These are phyloP conservation scores for Parietaria judaica DNA, from an alignment of 306 rosid species.

Conservation along the genomic window DNA sequence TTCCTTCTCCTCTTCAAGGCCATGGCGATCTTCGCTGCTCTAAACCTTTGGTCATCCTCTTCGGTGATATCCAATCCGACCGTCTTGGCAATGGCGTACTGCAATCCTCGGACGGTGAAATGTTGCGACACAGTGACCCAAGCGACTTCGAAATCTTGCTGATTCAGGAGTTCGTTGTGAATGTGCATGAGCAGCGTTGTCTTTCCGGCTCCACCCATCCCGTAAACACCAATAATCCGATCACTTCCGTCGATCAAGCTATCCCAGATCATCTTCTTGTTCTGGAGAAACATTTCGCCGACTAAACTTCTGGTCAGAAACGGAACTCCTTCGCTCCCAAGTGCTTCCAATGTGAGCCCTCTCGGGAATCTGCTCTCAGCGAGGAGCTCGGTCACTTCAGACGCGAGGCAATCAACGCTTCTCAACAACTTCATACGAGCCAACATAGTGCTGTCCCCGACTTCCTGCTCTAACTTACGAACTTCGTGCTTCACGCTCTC, in stretches of 20 bases:
- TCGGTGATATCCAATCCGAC: conserved; percentile 12
- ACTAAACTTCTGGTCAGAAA: conserved; percentile 14
- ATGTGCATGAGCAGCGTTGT: too few relatives aligned
- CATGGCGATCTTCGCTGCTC: conserved; percentile 10
- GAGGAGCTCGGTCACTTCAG: conserved; percentile 14
- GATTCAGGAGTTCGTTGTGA: too few relatives aligned
- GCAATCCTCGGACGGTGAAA: conserved; percentile 9
- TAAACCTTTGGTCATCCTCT: conserved; percentile 15
- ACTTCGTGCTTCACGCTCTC: conserved; percentile 15
- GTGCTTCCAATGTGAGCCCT: conserved; percentile 3
- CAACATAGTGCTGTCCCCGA: conserved; percentile 5
- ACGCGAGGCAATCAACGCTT: conserved; percentile 4
- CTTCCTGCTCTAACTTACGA: conserved; percentile 1
- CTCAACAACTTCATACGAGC: background rate
- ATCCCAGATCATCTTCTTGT: too few relatives aligned
- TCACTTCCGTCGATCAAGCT: too few relatives aligned
- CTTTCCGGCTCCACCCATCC: conserved; percentile 31
- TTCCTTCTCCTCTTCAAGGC: background rate
- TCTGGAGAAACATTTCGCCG: conserved; percentile 1
- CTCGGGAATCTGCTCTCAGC: conserved; percentile 15
- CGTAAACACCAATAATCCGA: background rate
- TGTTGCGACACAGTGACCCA: conserved; percentile 18
- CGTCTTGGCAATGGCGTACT: conserved; percentile 15
- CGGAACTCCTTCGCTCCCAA: conserved; percentile 10
- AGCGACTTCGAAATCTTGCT: too few relatives aligned